Base-by-base conservation (phyloP, 2,329 filamentous ascomycete genomes). In the Lasiodiplodia gonubiensis region DNA sequence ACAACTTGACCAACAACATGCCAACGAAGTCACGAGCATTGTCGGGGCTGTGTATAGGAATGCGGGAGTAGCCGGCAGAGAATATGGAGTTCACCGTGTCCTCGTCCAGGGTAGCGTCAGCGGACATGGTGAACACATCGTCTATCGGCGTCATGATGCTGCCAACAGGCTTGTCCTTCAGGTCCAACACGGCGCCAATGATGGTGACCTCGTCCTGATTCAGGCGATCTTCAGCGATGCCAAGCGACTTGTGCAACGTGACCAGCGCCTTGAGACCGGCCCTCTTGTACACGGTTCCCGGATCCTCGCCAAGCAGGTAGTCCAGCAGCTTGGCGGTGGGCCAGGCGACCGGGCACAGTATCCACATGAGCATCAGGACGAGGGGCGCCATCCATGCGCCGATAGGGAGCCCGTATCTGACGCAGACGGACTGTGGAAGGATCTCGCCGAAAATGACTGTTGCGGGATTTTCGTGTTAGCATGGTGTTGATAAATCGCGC, bases 151-250 rank as follows among this genome's bases (percentile, higher is more conserved):
- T 99, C 95, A 99, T 99, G 76, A 99, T 97, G 75, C 89, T 91
- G 53, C 92, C 93, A 7, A 99, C 94, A 0, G 94, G 86, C 82
- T 99, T 99, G 72, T 95, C 94, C 82, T 98, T 99, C 71, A 99
- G 84, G 76, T 99, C 95, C 67, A 99, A 83, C 14, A 98, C 95
- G 48, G 95, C 94, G 71, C 92, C 97, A 79, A 99, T 99, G 78
- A 99, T 99, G 69, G 95, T 98, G 71, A 99, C 95, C 79, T 99
- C 95, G 76, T 99, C 95, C 72, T 97, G 91, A 79, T 97, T 98
- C 64, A 99, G 83, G 67, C 95, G 90, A 76, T 99, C 93, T 46
- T 86, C 86, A 11, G 91, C 30, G 10, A 33, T 33, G 33, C 95
- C 95, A 16, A 98, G 83, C 2, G 92, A 96, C 80, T 96, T 93